These are phyloP conservation scores for Eutrema salsugineum DNA, from an alignment of 441 rosid species.

Conservation along the genomic window DNA sequence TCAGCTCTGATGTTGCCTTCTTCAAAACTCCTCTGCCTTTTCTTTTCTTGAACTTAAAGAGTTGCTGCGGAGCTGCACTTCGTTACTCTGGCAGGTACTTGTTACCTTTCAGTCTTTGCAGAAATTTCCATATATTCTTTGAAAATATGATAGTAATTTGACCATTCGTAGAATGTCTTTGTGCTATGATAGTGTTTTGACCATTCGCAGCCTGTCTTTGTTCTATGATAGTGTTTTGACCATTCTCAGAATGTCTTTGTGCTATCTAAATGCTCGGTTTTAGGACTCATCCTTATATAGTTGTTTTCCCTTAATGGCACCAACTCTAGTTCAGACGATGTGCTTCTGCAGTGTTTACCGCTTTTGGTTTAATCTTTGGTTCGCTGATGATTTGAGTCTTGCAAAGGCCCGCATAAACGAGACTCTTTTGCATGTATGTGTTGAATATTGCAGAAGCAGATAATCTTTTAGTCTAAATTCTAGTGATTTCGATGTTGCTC, in stretches of 20 bases:
- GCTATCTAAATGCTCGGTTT: not conserved
- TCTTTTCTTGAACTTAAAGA: slow-evolving; percentile 45
- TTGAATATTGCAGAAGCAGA: no score
- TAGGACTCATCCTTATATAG: not conserved
- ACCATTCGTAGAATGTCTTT: not conserved
- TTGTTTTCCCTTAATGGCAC: not conserved
- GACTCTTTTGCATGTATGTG: no score
- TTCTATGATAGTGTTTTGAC: not conserved
- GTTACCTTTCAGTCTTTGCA: not conserved
- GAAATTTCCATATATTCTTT: not conserved
- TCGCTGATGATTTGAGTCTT: not conserved
- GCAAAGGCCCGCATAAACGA: not conserved
- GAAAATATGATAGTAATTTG: not conserved
- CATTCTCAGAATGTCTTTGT: not conserved
- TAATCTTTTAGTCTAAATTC: no score
- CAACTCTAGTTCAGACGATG: not conserved
- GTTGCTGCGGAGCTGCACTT: slow-evolving; percentile 45
- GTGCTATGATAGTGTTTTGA: not conserved
- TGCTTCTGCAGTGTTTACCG: not conserved
- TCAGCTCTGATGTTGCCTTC: slow-evolving; percentile 46
- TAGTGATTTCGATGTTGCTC: no score
- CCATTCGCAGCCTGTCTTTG: no score
- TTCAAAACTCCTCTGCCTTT: slow-evolving; percentile 40
- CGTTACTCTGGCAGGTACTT: slow-evolving; percentile 44
- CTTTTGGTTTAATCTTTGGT: not conserved